Evolutionary conservation across 345 rosid species (phyloP), one percentile per base, ranked within the genome.

Genomic region (Moricandia arvensis): DNA sequence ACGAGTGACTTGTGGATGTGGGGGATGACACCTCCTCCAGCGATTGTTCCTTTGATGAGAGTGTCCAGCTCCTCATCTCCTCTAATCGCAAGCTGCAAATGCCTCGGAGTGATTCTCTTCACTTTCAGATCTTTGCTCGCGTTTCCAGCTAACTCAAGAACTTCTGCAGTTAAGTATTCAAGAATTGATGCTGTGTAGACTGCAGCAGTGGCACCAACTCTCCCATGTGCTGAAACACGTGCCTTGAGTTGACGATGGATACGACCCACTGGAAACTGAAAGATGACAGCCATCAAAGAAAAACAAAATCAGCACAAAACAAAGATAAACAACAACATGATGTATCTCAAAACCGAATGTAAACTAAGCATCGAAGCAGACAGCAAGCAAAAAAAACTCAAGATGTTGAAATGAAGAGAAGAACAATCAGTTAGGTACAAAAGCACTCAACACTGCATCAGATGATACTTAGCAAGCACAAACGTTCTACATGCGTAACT

Each of bases 1-100:
- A 89, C 83, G n/a, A 89, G 93, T 43, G 94, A 89, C 81, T 91
- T 91, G 87, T 91, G 97, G 75, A 91, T 91, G 80, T 89, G 97
- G 73, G 97, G 97, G 69, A 91, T 91, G n/a, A 91, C 97, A 65
- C 94, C 94, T 2, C 97, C 97, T 57, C 89, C 89, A 47, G 89
- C 87, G 59, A 83, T 87, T 24, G 94, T 89, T 13, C 94, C 94
- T 82, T 87, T 89, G 85, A 89, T 89, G 73, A 89, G 91, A 75
- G 87, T 86, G 73, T 86, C 89, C 30, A 86, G 87, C 76, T 86
- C 87, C 65, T 86, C 89, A 29, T 86, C 89, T 43, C 89, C 87
- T 69, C 89, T 76, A 68, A 86, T 86, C 35, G 89, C 89, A 47
- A 86, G 80, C 81, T 86, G 89, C 72, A 86, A 76, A 84, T 86